phyloP scores from a whole-genome alignment of 257 asterid genomes.

The Oldenlandia corymbosa region DNA sequence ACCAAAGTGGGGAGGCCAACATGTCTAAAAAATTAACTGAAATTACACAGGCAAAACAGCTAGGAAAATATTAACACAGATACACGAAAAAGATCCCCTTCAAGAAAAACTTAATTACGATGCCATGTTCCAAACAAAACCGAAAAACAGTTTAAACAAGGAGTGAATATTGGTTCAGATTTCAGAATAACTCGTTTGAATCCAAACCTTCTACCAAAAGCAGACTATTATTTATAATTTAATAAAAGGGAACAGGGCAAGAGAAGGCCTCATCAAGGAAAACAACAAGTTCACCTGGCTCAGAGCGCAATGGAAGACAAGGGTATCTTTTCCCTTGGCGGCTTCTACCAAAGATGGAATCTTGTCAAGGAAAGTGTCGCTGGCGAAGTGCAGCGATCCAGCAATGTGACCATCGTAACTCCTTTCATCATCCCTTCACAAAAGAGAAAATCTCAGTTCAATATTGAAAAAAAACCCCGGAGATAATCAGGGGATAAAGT shows the following conservation, averaged over 20 bases:
- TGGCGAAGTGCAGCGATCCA: conserved; percentile 85
- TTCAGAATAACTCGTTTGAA: no score
- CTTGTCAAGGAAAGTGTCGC: conserved; percentile 64
- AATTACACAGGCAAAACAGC: not conserved
- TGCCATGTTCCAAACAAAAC: no score
- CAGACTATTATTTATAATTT: not conserved
- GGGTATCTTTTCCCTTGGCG: conserved; percentile 77
- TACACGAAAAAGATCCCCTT: not conserved
- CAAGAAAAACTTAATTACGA: not conserved
- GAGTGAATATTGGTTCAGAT: no score
- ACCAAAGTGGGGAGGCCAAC: not conserved
- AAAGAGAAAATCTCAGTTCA: not conserved
- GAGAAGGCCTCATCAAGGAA: not conserved
- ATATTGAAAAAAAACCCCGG: no score
- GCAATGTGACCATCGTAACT: conserved; percentile 88
- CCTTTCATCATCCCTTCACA: conserved; percentile 80
- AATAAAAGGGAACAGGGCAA: not conserved
- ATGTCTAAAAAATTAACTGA: not conserved
- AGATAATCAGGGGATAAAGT: not conserved
- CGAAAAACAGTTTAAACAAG: no score
- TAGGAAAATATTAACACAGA: no score
- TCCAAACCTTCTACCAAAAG: not conserved
- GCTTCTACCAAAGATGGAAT: conserved; percentile 63
- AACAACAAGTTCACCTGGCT: conserved; percentile 69
- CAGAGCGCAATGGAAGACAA: conserved; percentile 94